These are phyloP conservation scores for Penicillium diatomitis DNA, from an alignment of 495 filamentous ascomycete species.

Conservation along the genomic window DNA sequence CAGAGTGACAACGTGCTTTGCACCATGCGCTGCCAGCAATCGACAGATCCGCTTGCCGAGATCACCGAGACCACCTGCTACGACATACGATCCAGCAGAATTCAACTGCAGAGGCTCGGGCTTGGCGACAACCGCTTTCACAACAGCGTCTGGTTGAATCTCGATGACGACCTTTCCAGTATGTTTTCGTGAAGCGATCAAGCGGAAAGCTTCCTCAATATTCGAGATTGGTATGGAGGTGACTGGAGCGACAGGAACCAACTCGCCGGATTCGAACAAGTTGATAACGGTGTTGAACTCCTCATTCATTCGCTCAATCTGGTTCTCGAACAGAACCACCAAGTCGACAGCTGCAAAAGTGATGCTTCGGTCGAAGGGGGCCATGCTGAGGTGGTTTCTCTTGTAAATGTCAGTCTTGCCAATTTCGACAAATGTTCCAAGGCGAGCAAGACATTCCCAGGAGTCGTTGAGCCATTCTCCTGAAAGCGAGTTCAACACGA, in stretches of 20 bases:
- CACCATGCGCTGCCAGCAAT: not conserved
- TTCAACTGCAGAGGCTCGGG: not conserved
- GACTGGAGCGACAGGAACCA: not conserved
- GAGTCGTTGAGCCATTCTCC: constrained; percentile 32
- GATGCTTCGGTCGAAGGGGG: constrained; percentile 9
- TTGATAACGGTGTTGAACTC: not conserved
- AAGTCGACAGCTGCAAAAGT: constrained; percentile 11
- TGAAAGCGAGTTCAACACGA: constrained; percentile 41
- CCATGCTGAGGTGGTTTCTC: constrained; percentile 10
- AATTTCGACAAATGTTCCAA: constrained; percentile 38
- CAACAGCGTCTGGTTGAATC: not conserved
- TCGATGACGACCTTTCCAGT: constrained; percentile 31
- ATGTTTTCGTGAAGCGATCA: constrained; percentile 25
- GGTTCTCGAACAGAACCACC: not conserved
- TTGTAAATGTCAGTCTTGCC: constrained; percentile 30
- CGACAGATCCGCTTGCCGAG: not conserved
- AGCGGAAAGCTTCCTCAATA: constrained; percentile 12
- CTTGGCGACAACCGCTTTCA: not conserved
- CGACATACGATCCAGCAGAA: not conserved
- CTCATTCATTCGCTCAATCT: not conserved
- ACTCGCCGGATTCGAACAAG: not conserved
- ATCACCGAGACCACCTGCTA: not conserved
- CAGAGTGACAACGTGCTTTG: not conserved
- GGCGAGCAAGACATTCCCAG: constrained; percentile 42
- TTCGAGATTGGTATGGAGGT: constrained; percentile 10